phyloP scores from a whole-genome alignment of 495 filamentous ascomycete species.

The Talaromyces liani region DNA sequence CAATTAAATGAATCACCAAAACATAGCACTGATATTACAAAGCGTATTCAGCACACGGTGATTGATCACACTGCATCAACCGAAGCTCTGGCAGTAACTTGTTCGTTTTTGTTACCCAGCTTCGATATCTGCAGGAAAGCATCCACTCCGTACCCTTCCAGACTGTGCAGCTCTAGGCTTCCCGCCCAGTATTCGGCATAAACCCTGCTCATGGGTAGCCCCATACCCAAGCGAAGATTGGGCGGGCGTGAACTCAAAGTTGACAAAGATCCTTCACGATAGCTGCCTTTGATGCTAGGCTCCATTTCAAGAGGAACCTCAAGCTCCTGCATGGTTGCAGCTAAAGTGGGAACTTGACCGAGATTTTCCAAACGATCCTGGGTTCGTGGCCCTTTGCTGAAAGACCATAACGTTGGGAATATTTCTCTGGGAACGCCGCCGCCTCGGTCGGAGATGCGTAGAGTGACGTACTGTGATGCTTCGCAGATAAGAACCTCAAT shows the following conservation, averaged over 20 bases:
- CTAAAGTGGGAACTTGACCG: conserved; percentile 80
- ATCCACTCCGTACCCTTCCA: conserved; percentile 97
- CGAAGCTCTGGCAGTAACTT: conserved; percentile 76
- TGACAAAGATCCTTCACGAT: conserved; percentile 59
- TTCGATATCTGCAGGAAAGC: conserved; percentile 96
- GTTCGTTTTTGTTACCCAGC: conserved; percentile 97
- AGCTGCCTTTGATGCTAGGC: conserved; percentile 23
- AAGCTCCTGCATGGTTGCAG: conserved; percentile 90
- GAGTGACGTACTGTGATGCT: conserved; percentile 89
- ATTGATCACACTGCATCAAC: conserved; percentile 74
- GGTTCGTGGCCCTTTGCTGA: conserved; percentile 79
- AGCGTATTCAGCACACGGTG: neutral
- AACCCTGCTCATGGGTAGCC: conserved; percentile 84
- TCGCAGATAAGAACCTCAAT: conserved; percentile 95
- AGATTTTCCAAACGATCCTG: conserved; percentile 72
- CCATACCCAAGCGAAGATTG: conserved; percentile 86
- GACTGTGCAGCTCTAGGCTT: conserved; percentile 79
- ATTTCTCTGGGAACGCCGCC: conserved; percentile 82
- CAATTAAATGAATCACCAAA: neutral
- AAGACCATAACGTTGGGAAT: conserved; percentile 91
- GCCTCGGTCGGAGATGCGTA: conserved; percentile 91
- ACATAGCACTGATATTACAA: neutral
- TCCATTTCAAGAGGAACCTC: conserved; percentile 26
- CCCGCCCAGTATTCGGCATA: conserved; percentile 99
- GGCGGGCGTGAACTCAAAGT: conserved; percentile 74